phyloP scores from a whole-genome alignment of 2,329 filamentous ascomycete genomes.

The Tolypocladium ophioglossoides region DNA sequence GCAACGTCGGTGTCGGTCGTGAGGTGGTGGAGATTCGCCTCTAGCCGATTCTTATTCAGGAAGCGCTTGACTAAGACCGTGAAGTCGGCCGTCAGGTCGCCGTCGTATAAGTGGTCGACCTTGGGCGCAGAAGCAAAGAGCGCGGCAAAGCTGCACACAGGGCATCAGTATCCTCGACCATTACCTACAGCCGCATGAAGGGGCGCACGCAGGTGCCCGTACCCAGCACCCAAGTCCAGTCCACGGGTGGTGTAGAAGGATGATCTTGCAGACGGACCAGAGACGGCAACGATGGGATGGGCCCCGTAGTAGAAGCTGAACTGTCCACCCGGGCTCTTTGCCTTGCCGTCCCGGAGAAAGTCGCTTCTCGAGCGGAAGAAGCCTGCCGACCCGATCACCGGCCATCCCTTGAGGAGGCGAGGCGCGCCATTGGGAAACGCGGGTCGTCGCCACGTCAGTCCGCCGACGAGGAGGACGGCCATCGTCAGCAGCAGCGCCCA shows the following conservation, averaged over 20 bases:
- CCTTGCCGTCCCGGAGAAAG: constrained; percentile 26
- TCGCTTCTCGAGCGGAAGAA: constrained; percentile 37
- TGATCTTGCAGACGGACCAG: constrained; percentile 28
- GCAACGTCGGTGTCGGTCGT: constrained; percentile 25
- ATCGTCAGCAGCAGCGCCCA: constrained; percentile 3
- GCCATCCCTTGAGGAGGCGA: constrained; percentile 17
- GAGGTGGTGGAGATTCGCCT: constrained; percentile 27
- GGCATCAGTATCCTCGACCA: neutral
- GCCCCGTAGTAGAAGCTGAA: constrained; percentile 39
- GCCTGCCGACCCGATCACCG: constrained; percentile 29
- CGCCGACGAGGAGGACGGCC: neutral
- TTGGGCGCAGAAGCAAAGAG: constrained; percentile 20
- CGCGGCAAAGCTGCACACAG: constrained; percentile 12
- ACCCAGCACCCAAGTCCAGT: constrained; percentile 33
- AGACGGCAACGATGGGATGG: constrained; percentile 32
- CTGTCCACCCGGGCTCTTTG: constrained; percentile 24
- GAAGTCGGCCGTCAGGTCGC: constrained; percentile 15
- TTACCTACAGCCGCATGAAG: too few species aligned
- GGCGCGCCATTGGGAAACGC: constrained; percentile 14
- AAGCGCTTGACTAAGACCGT: constrained; percentile 19
- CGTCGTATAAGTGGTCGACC: constrained; percentile 8
- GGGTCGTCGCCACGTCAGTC: constrained; percentile 6
- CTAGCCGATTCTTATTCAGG: constrained; percentile 26
- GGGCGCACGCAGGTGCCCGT: too few species aligned
- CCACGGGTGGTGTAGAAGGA: constrained; percentile 34